Conservation (phyloP, 2,329 filamentous ascomycete species). For the Colletotrichum paranaense region DNA sequence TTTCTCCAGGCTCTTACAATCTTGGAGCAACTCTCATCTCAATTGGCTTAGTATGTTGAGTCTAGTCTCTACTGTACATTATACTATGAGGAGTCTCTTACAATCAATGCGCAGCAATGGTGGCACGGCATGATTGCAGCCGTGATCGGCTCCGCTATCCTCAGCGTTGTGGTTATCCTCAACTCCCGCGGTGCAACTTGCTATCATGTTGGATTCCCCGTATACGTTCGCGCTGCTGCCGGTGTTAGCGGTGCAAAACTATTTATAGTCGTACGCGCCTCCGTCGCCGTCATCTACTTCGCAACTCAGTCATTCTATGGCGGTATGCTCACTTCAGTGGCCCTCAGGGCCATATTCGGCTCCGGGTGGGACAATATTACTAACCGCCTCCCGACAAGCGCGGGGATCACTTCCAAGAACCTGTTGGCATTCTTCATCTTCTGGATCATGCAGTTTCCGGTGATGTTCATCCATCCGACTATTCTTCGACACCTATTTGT, state of each 20-base stretch:
- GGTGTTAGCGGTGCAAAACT: constrained; percentile 51
- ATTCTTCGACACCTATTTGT: constrained; percentile 59
- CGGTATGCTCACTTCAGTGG: constrained; percentile 45
- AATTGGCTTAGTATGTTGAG: constrained; percentile 40
- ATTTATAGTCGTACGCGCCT: constrained; percentile 48
- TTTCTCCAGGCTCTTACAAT: constrained; percentile 48
- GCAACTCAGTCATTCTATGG: constrained; percentile 49
- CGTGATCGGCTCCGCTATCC: constrained; percentile 44
- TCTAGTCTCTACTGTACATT: not conserved
- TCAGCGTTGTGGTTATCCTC: constrained; percentile 46
- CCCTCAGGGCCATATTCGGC: constrained; percentile 52
- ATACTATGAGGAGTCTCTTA: not conserved
- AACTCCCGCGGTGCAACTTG: constrained; percentile 46
- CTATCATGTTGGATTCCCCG: constrained; percentile 50
- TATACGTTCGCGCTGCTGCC: constrained; percentile 45
- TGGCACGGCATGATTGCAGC: constrained; percentile 46
- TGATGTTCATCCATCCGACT: constrained; percentile 60
- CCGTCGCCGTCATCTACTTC: constrained; percentile 52
- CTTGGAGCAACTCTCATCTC: constrained; percentile 44
- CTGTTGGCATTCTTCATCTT: constrained; percentile 66
- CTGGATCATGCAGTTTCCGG: constrained; percentile 63
- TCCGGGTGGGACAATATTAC: constrained; percentile 51
- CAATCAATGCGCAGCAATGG: constrained; percentile 36
- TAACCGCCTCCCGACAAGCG: constrained; percentile 57
- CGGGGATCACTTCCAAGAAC: constrained; percentile 61